Percentiles rank a stretch among this genome's conserved stretches.
These are phyloP conservation scores for Cercospora canescens DNA, from an alignment of 2,329 filamentous ascomycete species.

Conservation along the genomic window DNA sequence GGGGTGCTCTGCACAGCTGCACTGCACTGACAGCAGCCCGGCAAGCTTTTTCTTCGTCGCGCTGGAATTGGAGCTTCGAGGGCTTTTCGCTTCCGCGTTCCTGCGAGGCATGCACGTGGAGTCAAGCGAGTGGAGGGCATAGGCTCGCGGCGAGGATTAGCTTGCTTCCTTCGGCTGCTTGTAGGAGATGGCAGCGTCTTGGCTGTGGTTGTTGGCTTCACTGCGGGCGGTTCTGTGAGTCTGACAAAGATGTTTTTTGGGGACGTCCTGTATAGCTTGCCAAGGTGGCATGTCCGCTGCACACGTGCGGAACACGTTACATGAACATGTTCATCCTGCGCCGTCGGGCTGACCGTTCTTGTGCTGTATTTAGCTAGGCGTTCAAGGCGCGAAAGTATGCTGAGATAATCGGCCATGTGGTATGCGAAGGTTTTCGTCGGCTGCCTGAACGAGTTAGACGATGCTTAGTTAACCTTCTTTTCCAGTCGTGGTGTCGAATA, in stretches of 20 bases:
- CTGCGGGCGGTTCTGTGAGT: too few species aligned
- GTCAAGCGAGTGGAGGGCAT: neutral
- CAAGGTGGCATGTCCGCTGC: too few species aligned
- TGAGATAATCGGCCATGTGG: neutral
- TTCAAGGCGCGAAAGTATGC: neutral
- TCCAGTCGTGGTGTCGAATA: neutral
- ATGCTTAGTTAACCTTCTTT: neutral
- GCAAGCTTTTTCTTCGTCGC: neutral
- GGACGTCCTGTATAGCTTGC: too few species aligned
- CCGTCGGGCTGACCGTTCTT: neutral
- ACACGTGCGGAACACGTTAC: too few species aligned
- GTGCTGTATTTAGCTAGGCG: neutral
- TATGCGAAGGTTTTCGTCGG: neutral
- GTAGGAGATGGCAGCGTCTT: neutral
- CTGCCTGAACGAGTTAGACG: neutral
- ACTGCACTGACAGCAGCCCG: too few species aligned
- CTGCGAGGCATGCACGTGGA: neutral
- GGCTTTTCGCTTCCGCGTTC: neutral
- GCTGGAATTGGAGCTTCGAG: neutral
- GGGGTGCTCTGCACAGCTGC: neutral
- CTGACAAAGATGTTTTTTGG: too few species aligned
- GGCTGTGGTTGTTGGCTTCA: neutral
- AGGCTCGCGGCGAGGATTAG: neutral
- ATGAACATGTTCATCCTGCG: neutral
- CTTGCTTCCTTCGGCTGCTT: neutral